Evolutionary conservation across 2,329 filamentous ascomycete species (phyloP), one percentile per base, ranked within the genome.

Genomic region (Pseudocercospora vitis): DNA sequence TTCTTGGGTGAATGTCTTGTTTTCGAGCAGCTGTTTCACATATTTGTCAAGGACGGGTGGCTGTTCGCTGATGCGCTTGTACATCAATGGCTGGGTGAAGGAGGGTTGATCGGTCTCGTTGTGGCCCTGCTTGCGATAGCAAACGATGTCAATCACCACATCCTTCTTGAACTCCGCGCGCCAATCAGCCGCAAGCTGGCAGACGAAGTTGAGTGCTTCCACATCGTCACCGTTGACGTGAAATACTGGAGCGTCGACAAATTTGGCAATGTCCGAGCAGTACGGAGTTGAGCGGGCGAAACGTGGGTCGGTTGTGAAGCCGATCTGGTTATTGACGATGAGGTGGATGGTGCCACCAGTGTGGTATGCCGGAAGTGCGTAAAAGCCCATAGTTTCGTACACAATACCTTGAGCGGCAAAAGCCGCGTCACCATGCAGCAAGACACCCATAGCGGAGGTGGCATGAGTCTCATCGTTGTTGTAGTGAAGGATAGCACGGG

Each of bases 11-110:
- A 99, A 99, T 50, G 89, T 95, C 65, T 91, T 90, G 69, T 96
- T 91, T 59, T 90, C 81, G 37, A 96, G 80, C 50, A 99, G 85
- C 80, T 96, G 89, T 69, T 95, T 83, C 63, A 94, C 83, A 71
- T 99, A 99, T 68, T 89, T 89, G 70, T 95, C 87, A 55, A 99
- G 85, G 71, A 94, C 89, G 40, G 87, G 84, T 61, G 87, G 82
- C 73, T 97, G 90, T 56, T 86, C 81, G 64, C 85, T 83, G 70
- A 99, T 97, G 68, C 88, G 89, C 85, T 97, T 96, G 84, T 99
- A 99, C 94, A 99, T 99, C 65, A 96, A 78, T 33, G 94, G 94
- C 73, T 99, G 94, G n/a, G 94, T 99, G 81, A 99, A 99, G 33
- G 92, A 96, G 44, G 94, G 94, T 80, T 99, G 94, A 71, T 99